These are phyloP conservation scores for Pouteria glomerata DNA, from an alignment of 148 eudicot species.

Conservation along the genomic window DNA sequence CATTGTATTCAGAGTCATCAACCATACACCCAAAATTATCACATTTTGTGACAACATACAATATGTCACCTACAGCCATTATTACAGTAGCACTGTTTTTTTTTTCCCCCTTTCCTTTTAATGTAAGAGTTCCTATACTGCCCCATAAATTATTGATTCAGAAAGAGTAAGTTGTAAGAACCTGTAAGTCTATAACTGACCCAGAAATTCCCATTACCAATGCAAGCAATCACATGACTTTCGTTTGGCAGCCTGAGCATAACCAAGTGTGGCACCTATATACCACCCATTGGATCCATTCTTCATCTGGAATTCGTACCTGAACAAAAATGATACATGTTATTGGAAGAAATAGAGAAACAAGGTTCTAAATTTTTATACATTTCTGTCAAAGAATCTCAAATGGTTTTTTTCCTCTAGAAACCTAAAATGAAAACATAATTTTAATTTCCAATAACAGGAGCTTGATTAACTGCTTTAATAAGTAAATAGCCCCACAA, in stretches of 20 bases:
- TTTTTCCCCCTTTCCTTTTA: not conserved
- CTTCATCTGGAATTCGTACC: conserved; percentile 83
- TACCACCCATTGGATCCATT: conserved; percentile 86
- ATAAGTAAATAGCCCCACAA: conserved; percentile 35
- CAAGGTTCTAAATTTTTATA: not conserved
- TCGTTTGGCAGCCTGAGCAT: conserved; percentile 74
- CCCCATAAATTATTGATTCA: not conserved
- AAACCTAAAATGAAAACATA: not conserved
- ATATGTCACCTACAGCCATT: no score
- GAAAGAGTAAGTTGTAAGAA: not conserved
- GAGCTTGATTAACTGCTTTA: not conserved
- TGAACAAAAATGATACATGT: conserved; percentile 13
- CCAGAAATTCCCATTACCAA: conserved; percentile 86
- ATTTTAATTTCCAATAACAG: not conserved
- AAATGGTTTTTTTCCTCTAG: not conserved
- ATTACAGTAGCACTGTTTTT: not conserved
- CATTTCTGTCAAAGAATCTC: not conserved
- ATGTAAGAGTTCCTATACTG: not conserved
- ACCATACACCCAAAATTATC: not conserved
- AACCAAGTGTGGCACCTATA: conserved; percentile 78
- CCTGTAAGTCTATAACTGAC: conserved; percentile 22
- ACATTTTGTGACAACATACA: no score
- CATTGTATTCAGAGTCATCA: not conserved
- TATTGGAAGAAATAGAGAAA: not conserved
- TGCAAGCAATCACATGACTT: conserved; percentile 71